Percentiles rank a stretch among this genome's conserved stretches.
Conservation (phyloP, 2,329 filamentous ascomycete genomes). For the Dactylellina haptotyla region DNA sequence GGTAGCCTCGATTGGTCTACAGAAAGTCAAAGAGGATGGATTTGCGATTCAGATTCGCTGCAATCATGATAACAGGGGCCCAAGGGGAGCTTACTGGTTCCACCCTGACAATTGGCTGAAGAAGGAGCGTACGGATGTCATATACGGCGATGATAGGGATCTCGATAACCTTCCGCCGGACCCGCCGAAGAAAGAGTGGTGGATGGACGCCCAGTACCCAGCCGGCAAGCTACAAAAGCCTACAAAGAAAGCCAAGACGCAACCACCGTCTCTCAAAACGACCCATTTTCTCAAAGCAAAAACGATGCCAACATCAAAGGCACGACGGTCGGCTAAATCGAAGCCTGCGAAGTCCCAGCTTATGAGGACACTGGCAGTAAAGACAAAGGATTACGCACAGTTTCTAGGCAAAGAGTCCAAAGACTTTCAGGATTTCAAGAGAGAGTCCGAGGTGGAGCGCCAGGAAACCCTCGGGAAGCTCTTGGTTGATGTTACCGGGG, state of each 20-base stretch:
- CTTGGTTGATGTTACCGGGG: conserved; percentile 54
- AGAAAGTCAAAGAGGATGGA: not conserved
- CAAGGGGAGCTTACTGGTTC: conserved; percentile 10
- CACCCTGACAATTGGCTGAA: conserved; percentile 29
- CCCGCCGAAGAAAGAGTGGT: conserved; percentile 28
- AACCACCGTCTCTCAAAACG: no score
- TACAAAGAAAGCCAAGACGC: not conserved
- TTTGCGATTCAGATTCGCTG: conserved; percentile 6
- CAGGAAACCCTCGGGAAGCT: conserved; percentile 48
- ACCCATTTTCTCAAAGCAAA: no score
- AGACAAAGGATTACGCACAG: conserved; percentile 11
- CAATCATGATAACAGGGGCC: conserved; percentile 3
- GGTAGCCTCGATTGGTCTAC: conserved; percentile 14
- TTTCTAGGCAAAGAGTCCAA: conserved; percentile 23
- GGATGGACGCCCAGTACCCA: conserved; percentile 40
- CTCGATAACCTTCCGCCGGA: conserved; percentile 25
- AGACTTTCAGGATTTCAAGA: conserved; percentile 33
- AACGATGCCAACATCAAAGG: not conserved
- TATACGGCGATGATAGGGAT: conserved; percentile 42
- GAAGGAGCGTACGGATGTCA: conserved; percentile 28
- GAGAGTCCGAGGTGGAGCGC: conserved; percentile 50
- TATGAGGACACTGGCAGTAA: no score
- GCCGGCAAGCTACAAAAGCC: conserved; percentile 1
- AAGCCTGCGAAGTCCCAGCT: no score
- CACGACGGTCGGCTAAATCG: no score